Conservation (phyloP, 2,329 filamentous ascomycete genomes). For the Pseudogymnoascus sp. region DNA sequence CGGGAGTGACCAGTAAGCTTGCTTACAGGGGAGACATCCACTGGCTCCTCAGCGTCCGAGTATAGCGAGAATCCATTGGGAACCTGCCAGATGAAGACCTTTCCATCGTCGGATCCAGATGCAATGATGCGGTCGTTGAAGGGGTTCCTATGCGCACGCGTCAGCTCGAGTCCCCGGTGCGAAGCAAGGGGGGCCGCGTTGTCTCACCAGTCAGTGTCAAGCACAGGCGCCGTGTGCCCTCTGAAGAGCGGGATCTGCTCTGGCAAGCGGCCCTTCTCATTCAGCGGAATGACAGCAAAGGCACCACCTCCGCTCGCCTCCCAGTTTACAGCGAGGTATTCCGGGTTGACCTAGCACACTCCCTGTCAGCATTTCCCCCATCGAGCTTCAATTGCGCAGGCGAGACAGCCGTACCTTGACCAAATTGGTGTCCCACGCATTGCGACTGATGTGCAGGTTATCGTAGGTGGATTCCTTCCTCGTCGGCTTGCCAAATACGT, state of each 20-base stretch:
- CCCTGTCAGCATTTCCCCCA: slow-evolving; percentile 18
- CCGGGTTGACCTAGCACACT: slow-evolving; percentile 68
- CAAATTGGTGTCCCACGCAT: slow-evolving; percentile 98
- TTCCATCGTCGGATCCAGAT: slow-evolving; percentile 92
- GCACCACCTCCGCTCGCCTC: slow-evolving; percentile 91
- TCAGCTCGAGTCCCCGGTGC: slow-evolving; percentile 14
- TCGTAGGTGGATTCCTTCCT: slow-evolving; percentile 98
- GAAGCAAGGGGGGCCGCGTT: slow-evolving; percentile 11
- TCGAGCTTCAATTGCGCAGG: neutral
- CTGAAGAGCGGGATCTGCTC: slow-evolving; percentile 92
- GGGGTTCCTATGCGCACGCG: slow-evolving; percentile 61
- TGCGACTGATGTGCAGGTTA: slow-evolving; percentile 91
- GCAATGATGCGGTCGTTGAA: slow-evolving; percentile 92
- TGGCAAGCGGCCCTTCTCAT: slow-evolving; percentile 82
- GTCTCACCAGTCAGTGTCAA: slow-evolving; percentile 90
- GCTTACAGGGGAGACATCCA: slow-evolving; percentile 70
- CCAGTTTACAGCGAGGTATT: slow-evolving; percentile 98
- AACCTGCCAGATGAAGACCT: slow-evolving; percentile 94
- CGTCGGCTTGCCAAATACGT: slow-evolving; percentile 94
- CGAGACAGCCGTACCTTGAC: slow-evolving; percentile 62
- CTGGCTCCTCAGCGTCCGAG: slow-evolving; percentile 74
- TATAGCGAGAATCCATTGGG: slow-evolving; percentile 79
- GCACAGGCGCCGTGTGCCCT: slow-evolving; percentile 87
- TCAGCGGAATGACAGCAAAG: slow-evolving; percentile 88
- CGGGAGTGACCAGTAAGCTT: slow-evolving; percentile 85